phyloP scores from a whole-genome alignment of 305 asterid genomes.

The Caryopteris hybrid region DNA sequence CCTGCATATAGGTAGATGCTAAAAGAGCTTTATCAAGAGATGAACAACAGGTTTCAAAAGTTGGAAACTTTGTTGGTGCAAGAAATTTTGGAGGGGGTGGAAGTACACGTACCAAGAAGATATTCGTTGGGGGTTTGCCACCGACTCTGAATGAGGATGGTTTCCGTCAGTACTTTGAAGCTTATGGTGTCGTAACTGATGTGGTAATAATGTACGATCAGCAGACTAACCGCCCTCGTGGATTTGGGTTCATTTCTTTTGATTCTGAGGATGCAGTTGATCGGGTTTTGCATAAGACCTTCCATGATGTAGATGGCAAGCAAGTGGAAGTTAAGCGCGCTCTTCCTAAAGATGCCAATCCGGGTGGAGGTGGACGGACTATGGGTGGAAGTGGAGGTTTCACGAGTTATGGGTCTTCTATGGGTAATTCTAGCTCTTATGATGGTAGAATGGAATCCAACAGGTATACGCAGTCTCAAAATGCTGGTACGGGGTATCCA shows the following conservation, averaged over 20 bases:
- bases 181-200: conserved; percentile 71
- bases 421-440: conserved; percentile 48
- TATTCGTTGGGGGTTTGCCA: conserved; percentile 88
- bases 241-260: conserved; percentile 84
- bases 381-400: conserved; percentile 45
- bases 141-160: conserved; percentile 69
- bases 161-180: conserved; percentile 67
- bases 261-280: conserved; percentile 91
- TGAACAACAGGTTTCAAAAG: conserved; percentile 69
- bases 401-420: conserved; percentile 65
- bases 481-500: conserved; percentile 64
- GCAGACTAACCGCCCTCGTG: conserved; percentile 84
- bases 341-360: conserved; percentile 71
- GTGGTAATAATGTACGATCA: conserved; percentile 84
- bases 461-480: conserved; percentile 63
- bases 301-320: conserved; percentile 75
- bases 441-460: conserved; percentile 68
- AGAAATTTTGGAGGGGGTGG: conserved; percentile 65
- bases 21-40: conserved; percentile 84
- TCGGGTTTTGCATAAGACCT: conserved; percentile 71
- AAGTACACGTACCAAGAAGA: conserved; percentile 61
- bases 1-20: conserved; percentile 60
- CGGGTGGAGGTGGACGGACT: conserved; percentile 55
- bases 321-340: conserved; percentile 91
- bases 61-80: conserved; percentile 40